phyloP scores from a whole-genome alignment of 192 early-diverging fungal genomes.

The Umbelopsis sp. region DNA sequence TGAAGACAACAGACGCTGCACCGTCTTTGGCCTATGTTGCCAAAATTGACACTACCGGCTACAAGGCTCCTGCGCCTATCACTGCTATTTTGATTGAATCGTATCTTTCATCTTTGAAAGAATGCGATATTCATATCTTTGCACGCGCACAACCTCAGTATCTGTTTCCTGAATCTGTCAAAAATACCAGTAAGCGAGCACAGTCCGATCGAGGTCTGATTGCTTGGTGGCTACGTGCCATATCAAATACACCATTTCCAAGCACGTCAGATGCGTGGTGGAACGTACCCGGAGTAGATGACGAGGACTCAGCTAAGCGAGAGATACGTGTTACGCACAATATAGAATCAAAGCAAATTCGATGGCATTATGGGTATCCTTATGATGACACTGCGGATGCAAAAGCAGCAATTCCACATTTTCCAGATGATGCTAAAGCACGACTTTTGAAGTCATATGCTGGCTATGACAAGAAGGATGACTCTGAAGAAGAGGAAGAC shows the following conservation, averaged over 20 bases:
- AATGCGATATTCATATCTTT: constrained; percentile 62
- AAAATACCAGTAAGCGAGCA: constrained; percentile 64
- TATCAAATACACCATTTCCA: constrained; percentile 24
- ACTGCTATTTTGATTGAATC: constrained; percentile 36
- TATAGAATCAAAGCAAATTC: constrained; percentile 7
- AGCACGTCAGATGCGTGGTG: constrained; percentile 44
- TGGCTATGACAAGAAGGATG: constrained; percentile 24
- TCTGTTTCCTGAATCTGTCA: constrained; percentile 72
- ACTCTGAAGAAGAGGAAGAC: constrained; percentile 28
- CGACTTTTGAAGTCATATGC: constrained; percentile 44
- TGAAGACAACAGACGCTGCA: neutral
- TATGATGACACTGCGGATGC: constrained; percentile 43
- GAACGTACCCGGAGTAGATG: constrained; percentile 59
- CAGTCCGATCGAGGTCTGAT: constrained; percentile 68
- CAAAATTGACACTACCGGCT: constrained; percentile 51
- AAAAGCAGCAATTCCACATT: constrained; percentile 49
- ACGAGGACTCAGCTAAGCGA: constrained; percentile 35
- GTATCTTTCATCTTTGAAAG: constrained; percentile 37
- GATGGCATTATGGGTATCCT: constrained; percentile 42
- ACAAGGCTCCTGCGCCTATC: constrained; percentile 23
- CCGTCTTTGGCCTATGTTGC: constrained; percentile 41
- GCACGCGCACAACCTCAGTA: constrained; percentile 88
- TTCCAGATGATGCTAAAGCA: constrained; percentile 58
- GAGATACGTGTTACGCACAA: constrained; percentile 3
- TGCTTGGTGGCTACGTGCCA: constrained; percentile 73